Conservation (phyloP, 1,139 yeast species). For the Suhomyces bolitotheri region DNA sequence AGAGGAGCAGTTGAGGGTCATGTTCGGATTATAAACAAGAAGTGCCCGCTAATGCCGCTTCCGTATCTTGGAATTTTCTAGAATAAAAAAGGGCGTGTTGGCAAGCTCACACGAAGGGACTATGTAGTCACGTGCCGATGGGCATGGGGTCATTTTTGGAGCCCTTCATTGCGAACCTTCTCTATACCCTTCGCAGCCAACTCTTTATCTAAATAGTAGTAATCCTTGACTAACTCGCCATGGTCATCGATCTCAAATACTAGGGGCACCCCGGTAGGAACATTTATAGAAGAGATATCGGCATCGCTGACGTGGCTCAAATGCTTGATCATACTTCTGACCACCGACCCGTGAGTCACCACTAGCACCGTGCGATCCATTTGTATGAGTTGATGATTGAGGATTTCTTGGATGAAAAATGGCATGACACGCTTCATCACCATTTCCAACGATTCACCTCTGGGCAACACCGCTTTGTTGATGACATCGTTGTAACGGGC, state of each 20-base stretch:
- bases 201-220: conserved; percentile 69
- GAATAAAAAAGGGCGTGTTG: neutral
- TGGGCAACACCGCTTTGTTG: conserved; percentile 44
- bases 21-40: too few relatives aligned
- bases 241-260: conserved; percentile 53
- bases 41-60: neutral
- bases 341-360: conserved; percentile 78
- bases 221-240: conserved; percentile 44
- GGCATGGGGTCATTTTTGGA: conserved; percentile 12
- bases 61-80: conserved; percentile 9
- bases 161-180: conserved; percentile 63
- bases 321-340: conserved; percentile 64
- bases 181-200: conserved; percentile 64
- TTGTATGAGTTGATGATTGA: conserved; percentile 31
- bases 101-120: conserved; percentile 1
- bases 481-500: conserved; percentile 41
- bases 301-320: conserved; percentile 57
- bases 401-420: conserved; percentile 47
- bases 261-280: conserved; percentile 78
- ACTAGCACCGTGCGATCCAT: conserved; percentile 53
- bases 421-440: conserved; percentile 65
- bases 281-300: conserved; percentile 65
- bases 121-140: too few relatives aligned
- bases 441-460: conserved; percentile 68
- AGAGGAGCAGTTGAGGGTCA: too few relatives aligned